phyloP scores from a whole-genome alignment of 208 protist genomes.

The Leishmania martiniquensis region DNA sequence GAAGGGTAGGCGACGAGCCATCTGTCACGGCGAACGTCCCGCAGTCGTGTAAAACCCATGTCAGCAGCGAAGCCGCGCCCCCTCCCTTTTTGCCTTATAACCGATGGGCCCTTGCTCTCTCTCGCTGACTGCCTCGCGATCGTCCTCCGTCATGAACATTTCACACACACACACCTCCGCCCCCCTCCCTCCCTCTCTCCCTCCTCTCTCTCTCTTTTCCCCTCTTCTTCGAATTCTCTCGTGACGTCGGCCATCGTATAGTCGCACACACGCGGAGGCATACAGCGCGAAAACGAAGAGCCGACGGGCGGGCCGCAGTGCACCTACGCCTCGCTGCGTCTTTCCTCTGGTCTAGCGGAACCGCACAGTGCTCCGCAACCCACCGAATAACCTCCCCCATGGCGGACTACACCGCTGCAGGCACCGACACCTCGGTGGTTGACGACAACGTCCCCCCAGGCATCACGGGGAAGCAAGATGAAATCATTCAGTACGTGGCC shows the following conservation, averaged over 20 bases:
- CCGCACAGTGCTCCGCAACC: neutral
- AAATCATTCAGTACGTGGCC: slow-evolving; percentile 82
- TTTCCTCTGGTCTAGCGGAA: neutral
- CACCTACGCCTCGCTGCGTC: neutral
- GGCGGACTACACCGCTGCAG: slow-evolving; percentile 11
- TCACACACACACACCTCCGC: neutral
- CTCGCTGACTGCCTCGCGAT: neutral
- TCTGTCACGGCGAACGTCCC: neutral
- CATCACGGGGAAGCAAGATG: slow-evolving; percentile 76
- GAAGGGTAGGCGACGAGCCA: neutral
- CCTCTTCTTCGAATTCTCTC: no score
- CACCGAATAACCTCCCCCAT: neutral
- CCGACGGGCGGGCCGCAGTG: neutral
- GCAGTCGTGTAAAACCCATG: neutral
- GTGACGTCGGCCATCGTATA: neutral
- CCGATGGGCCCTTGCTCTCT: neutral
- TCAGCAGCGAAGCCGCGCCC: neutral
- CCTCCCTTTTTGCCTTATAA: neutral
- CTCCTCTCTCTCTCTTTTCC: neutral
- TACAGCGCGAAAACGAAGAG: neutral
- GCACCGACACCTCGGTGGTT: slow-evolving; percentile 24
- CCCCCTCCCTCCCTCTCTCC: neutral
- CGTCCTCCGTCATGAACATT: neutral
- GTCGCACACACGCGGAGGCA: neutral
- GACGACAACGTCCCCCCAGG: slow-evolving; percentile 48